These are phyloP conservation scores for Lyophyllum atratum DNA, from an alignment of 768 basidiomycete species.

Conservation along the genomic window DNA sequence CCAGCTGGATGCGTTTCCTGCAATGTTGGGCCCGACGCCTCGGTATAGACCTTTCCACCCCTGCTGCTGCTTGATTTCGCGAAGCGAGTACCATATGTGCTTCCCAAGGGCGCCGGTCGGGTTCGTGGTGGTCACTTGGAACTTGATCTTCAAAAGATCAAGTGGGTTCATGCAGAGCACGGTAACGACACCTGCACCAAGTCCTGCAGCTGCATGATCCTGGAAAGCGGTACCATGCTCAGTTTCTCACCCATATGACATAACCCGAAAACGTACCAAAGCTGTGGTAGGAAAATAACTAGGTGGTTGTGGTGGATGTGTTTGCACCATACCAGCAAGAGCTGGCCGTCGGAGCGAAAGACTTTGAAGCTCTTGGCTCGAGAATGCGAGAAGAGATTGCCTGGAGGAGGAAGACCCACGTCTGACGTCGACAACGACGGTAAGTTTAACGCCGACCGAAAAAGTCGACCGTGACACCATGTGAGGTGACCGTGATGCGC, in stretches of 20 bases:
- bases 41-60: slow-evolving; percentile 90
- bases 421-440: slow-evolving; percentile 1
- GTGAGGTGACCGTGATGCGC: neutral
- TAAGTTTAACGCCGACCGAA: too few species aligned
- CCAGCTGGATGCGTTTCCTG: slow-evolving; percentile 96
- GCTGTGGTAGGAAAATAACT: slow-evolving; percentile 56
- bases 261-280: slow-evolving; percentile 33
- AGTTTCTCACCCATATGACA: neutral
- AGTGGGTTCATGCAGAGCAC: slow-evolving; percentile 97
- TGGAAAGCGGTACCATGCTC: slow-evolving; percentile 26
- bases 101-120: slow-evolving; percentile 62
- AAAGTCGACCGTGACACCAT: neutral
- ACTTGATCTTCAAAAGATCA: slow-evolving; percentile 92
- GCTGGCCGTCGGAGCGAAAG: slow-evolving; percentile 17
- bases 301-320: slow-evolving; percentile 34
- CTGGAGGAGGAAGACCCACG: neutral
- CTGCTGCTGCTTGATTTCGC: slow-evolving; percentile 68
- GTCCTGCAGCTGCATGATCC: slow-evolving; percentile 95
- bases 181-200: slow-evolving; percentile 89
- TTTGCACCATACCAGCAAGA: slow-evolving; percentile 33
- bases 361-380: slow-evolving; percentile 1
- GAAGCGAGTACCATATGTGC: slow-evolving; percentile 76
- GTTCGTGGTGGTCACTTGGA: slow-evolving; percentile 80
- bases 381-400: neutral
- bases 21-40: slow-evolving; percentile 87